Percentiles rank a stretch among this genome's conserved stretches.
Evolutionary conservation across 2,329 filamentous ascomycete genomes (phyloP).

Genomic region (Epichloe festucae): DNA sequence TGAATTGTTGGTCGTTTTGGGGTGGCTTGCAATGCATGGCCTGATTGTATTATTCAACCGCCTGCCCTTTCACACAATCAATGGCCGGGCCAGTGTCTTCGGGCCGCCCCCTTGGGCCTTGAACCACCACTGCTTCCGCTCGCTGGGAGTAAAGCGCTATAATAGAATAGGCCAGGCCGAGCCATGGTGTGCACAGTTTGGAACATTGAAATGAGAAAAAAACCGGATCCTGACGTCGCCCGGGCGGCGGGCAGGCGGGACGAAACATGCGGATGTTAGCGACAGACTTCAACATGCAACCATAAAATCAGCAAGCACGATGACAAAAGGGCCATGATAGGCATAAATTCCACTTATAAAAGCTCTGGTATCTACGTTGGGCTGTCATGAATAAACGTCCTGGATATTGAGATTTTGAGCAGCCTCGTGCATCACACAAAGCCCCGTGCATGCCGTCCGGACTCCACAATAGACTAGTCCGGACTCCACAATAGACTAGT

Average conservation of each 20-base stretch:
- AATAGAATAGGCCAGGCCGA: neutral
- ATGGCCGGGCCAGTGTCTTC: too few species aligned
- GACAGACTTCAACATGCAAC: neutral
- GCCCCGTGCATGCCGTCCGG: neutral
- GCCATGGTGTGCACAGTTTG: too few species aligned
- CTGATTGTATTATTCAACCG: too few species aligned
- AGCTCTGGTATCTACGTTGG: neutral
- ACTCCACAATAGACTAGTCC: neutral
- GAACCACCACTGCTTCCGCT: too few species aligned
- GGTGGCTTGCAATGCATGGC: too few species aligned
- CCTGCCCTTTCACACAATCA: too few species aligned
- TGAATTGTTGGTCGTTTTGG: neutral
- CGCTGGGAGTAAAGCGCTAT: neutral
- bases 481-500: neutral
- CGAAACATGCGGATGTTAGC: neutral
- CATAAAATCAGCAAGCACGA: neutral
- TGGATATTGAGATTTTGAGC: neutral
- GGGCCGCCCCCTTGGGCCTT: too few species aligned
- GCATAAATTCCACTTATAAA: too few species aligned
- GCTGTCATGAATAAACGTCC: neutral
- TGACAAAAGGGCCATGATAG: neutral
- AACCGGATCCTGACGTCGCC: slow-evolving; percentile 1
- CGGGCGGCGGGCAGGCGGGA: neutral
- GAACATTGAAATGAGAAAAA: neutral
- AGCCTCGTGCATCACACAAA: neutral